Conservation (phyloP, 176 grass and related monocot genomes). For the Carex kokanica region DNA sequence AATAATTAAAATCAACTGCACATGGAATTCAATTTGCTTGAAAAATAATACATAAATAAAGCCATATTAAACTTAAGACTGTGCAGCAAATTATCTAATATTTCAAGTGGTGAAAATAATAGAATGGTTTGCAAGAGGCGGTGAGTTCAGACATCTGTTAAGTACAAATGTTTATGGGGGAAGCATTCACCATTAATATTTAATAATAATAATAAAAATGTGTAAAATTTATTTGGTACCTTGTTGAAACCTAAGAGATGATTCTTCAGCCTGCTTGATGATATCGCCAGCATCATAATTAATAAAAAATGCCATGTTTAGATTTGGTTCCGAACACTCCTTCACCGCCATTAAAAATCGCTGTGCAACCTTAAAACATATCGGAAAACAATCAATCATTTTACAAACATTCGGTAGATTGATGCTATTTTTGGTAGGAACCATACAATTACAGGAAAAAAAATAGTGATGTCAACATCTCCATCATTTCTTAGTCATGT, state of each 20-base stretch:
- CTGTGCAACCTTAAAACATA: constrained; percentile 45
- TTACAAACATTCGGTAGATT: not conserved
- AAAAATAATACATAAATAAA: not conserved
- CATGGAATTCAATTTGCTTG: not conserved
- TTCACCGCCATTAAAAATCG: constrained; percentile 60
- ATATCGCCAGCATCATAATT: constrained; percentile 46
- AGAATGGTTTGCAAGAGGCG: not conserved
- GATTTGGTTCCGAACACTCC: constrained; percentile 36
- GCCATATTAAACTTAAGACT: not conserved
- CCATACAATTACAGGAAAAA: not conserved
- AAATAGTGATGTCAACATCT: not conserved
- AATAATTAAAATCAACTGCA: not conserved
- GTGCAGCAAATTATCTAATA: not conserved
- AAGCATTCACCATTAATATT: not conserved
- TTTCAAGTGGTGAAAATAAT: not conserved
- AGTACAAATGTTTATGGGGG: too few species aligned
- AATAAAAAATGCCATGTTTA: constrained; percentile 84
- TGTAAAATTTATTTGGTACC: constrained; percentile 32
- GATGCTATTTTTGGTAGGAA: not conserved
- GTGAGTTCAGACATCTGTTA: too few species aligned
- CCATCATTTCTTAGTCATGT: not conserved
- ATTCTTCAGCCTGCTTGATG: constrained; percentile 60
- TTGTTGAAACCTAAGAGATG: constrained; percentile 52
- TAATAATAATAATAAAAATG: not conserved
- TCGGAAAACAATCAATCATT: not conserved